Percentiles rank a stretch among this genome's conserved stretches.
These are phyloP conservation scores for Thielaviopsis populi DNA, from an alignment of 2,329 filamentous ascomycete genomes.

Conservation along the genomic window DNA sequence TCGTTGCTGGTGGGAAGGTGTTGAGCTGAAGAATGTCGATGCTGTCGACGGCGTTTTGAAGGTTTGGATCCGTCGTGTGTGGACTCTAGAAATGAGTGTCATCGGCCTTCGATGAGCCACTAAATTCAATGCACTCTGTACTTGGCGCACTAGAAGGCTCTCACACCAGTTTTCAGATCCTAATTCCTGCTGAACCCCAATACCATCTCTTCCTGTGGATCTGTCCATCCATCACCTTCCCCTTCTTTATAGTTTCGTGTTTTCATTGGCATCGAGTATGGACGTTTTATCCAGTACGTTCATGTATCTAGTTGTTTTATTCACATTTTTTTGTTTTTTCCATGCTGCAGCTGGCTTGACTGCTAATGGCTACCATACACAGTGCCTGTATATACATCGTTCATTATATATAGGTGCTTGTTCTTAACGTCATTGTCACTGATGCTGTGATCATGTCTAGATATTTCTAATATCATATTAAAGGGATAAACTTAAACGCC, in stretches of 20 bases:
- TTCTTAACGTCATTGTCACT: too few species aligned
- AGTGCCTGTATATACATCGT: background rate
- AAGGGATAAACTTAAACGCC: background rate
- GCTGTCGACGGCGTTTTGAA: conserved; percentile 86
- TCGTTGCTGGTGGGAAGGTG: conserved; percentile 97
- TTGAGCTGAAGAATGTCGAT: conserved; percentile 77
- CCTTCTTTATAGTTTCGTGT: background rate
- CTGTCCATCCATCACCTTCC: background rate
- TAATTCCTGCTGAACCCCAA: background rate
- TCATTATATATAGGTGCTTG: background rate
- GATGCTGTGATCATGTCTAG: background rate
- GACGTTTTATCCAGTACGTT: background rate
- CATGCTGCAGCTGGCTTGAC: too few species aligned
- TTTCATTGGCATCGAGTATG: background rate
- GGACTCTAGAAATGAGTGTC: conserved; percentile 97
- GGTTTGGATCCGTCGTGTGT: conserved; percentile 95
- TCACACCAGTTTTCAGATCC: background rate
- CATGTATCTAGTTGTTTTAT: background rate
- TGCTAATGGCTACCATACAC: too few species aligned
- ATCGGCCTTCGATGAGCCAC: conserved; percentile 57
- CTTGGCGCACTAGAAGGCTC: background rate
- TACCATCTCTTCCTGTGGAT: background rate
- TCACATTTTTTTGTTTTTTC: background rate
- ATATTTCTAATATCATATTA: background rate
- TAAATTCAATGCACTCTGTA: background rate